Evolutionary conservation across 225 moss, liverwort and hornwort genomes (phyloP).

Genomic region (Pseudoscleropodium purum): DNA sequence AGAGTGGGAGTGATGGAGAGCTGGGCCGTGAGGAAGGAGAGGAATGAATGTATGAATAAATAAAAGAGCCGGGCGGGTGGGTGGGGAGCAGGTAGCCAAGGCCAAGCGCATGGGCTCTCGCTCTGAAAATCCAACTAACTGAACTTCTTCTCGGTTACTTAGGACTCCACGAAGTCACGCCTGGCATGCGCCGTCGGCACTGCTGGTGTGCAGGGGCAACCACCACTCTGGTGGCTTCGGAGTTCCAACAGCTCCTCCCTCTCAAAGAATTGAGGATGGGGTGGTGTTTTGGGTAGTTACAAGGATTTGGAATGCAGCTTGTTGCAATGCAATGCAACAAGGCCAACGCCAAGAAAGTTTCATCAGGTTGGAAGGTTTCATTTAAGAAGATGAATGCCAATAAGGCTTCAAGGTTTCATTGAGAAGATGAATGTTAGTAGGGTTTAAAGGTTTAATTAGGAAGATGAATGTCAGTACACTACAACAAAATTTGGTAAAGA

Average conservation of each 20-base stretch:
- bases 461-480: no score
- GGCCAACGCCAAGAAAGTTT: no score
- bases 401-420: neutral
- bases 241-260: neutral
- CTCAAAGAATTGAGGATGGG: no score
- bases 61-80: neutral
- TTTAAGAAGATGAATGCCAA: neutral
- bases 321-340: neutral
- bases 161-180: neutral
- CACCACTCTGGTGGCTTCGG: neutral
- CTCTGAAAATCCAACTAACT: neutral
- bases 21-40: neutral
- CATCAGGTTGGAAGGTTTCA: neutral
- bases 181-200: neutral
- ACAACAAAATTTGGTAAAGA: no score
- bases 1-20: neutral
- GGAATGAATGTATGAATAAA: neutral
- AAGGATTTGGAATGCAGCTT: neutral
- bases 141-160: neutral
- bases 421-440: neutral
- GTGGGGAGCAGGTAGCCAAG: slow-evolving; percentile 39
- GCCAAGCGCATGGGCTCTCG: slow-evolving; percentile 25
- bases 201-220: neutral
- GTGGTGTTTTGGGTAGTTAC: neutral
- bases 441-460: no score